Percentiles rank a stretch among this genome's conserved stretches.
These are phyloP conservation scores for Wickerhamiella slavikovae DNA, from an alignment of 805 yeast genomes.

Conservation along the genomic window DNA sequence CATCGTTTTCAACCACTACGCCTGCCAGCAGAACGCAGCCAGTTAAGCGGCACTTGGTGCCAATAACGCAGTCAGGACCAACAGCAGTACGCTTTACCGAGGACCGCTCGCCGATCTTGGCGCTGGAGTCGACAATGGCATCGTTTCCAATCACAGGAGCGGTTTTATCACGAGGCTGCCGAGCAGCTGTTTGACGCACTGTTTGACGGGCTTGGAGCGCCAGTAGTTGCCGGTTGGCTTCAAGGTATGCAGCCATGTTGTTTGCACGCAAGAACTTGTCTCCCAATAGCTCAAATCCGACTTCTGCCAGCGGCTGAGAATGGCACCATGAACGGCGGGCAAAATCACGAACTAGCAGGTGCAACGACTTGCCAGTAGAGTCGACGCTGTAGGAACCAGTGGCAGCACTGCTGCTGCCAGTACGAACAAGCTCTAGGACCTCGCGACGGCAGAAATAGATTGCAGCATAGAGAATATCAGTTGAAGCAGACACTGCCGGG, in stretches of 20 bases:
- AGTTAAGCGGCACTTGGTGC: conserved; percentile 69
- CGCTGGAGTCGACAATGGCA: conserved; percentile 48
- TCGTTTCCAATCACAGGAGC: conserved; percentile 75
- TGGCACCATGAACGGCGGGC: conserved; percentile 90
- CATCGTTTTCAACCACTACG: conserved; percentile 58
- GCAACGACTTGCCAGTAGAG: conserved; percentile 8
- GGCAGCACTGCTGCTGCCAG: no score
- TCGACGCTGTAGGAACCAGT: conserved; percentile 10
- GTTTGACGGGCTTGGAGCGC: conserved; percentile 30
- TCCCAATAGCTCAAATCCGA: conserved; percentile 43
- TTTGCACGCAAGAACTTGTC: conserved; percentile 47
- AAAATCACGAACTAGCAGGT: conserved; percentile 48
- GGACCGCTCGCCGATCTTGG: conserved; percentile 61
- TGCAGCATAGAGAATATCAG: conserved; percentile 51
- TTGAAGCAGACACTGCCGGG: conserved; percentile 60
- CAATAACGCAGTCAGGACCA: conserved; percentile 55
- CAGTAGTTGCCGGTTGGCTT: conserved; percentile 66
- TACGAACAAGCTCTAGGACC: conserved; percentile 30
- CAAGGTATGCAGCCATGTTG: conserved; percentile 65
- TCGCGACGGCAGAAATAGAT: conserved; percentile 43
- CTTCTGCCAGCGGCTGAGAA: conserved; percentile 31
- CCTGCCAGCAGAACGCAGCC: conserved; percentile 66
- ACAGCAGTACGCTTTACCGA: conserved; percentile 72
- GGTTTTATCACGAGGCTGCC: conserved; percentile 8
- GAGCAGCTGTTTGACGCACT: conserved; percentile 11